Evolutionary conservation across 2,329 filamentous ascomycete genomes (phyloP).

Genomic region (Phialemoniopsis sp.): DNA sequence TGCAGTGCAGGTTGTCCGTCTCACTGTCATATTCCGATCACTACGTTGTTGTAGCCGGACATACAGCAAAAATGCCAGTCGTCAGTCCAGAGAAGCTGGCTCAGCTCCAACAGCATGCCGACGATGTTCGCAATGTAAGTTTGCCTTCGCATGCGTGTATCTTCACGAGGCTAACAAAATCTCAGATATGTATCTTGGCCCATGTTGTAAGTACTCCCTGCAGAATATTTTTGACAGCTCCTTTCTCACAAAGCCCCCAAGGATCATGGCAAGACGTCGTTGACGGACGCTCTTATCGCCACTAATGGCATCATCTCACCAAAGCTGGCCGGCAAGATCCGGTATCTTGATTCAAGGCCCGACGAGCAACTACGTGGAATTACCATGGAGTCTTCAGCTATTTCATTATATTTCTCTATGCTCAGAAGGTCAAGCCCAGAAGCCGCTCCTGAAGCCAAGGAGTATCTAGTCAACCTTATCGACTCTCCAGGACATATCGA

Average conservation of each 20-base stretch:
- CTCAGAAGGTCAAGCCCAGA: constrained; percentile 69
- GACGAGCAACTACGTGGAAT: constrained; percentile 96
- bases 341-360: constrained; percentile 92
- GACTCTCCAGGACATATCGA: constrained; percentile 98
- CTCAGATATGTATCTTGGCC: constrained; percentile 85
- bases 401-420: constrained; percentile 94
- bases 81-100: constrained; percentile 88
- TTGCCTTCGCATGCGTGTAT: constrained; percentile 8
- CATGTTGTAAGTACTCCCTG: constrained; percentile 55
- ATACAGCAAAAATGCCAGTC: constrained; percentile 69
- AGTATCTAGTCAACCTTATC: constrained; percentile 96
- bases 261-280: constrained; percentile 96
- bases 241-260: constrained; percentile 1
- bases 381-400: constrained; percentile 99
- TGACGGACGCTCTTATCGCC: constrained; percentile 92
- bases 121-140: constrained; percentile 87
- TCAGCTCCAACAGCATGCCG: constrained; percentile 79
- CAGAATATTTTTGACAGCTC: neutral
- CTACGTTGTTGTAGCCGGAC: neutral
- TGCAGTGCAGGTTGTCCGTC: too few relatives aligned
- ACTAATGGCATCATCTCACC: constrained; percentile 99
- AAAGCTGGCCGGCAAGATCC: constrained; percentile 95
- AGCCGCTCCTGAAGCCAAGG: constrained; percentile 66
- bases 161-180: constrained; percentile 6
- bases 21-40: too few relatives aligned